Base-by-base conservation (phyloP, 768 basidiomycete genomes). In the Daedalea quercina region DNA sequence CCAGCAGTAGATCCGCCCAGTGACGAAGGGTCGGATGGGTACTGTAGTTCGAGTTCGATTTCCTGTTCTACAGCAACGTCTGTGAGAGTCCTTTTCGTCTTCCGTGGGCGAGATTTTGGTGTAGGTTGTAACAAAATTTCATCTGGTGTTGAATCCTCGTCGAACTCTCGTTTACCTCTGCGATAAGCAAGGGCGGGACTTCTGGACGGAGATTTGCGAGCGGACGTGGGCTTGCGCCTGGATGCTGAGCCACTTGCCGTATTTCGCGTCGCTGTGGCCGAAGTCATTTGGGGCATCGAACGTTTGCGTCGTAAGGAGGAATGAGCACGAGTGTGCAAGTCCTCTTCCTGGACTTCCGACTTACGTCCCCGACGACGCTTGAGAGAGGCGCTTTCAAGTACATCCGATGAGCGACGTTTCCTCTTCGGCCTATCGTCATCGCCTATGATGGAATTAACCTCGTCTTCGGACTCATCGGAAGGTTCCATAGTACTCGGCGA, bases 381-480 rank as follows among this genome's bases (percentile, higher is more conserved):
- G 20, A 47, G 50, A 13, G 55, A 45, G 17, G 58, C 50, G 3
- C 44, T 9, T 15, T 49, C 47, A 2, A 49, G n/a, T 19, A 22
- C 20, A 3, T 35, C 33, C 1, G 42, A 28, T 26, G 51, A 11
- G 23, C 42, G 26, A 44, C 51, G 42, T 44, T 45, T 52, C 22
- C 43, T 12, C 31, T 47, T 47, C 9, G 23, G 12, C 24, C 52
- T 28, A 34, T 20, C 15, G 34, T 54, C 34, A 8, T 56, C 58
- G 2, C 13, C 55, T 19, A 55, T 51, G 9, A 54, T 45, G 13
- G 57, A 59, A 17, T 44, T 53, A 3, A 55, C 56, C n/a, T 60
- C 59, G 42, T 35, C 41, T 41, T 60, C 59, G 3, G 59, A 60
- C 28, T 55, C 54, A 25, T 37, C 23, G 40, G 46, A 28, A 42